Evolutionary conservation across 2,329 filamentous ascomycete genomes (phyloP), one percentile per base, ranked within the genome.

Genomic region (Ambrosiella beaveri): DNA sequence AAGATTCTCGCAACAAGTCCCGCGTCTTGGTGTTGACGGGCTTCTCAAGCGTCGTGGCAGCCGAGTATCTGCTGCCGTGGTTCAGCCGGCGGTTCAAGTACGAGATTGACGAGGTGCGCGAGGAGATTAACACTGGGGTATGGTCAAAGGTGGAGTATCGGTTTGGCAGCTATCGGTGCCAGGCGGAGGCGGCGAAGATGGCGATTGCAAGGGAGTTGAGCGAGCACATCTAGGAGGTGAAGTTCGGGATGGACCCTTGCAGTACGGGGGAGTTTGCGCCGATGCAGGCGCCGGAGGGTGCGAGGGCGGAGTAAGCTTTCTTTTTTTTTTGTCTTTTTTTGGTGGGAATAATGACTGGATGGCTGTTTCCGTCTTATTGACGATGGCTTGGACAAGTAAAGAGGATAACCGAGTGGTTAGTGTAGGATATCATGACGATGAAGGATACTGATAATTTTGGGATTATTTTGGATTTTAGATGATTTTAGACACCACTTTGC

Each of bases 151-250:
- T 76, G 12, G 76, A 79, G 68, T 77, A 73, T 62, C 70, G 72
- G 9, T 81, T 81, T 62, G 75, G 75, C 0, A 78, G 75, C 58
- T 80, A 72, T 59, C 72, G 76, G 0, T 77, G 74, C 65, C 78
- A 81, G 69, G 70, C 76, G 0, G 72, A 78, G 66, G 71, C 73
- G 56, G 76, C 73, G 1, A 70, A 71, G 64, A 70, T 70, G 65
- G 65, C 70, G 0, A 63, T 73, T 53, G 36, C 40, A 6, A 51
- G 59, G 4, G 60, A 61, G 57, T 27, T 59, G 2, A 15, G 40
- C 13, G 40, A 57, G 11, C 36, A 35, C n/a, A 41, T 59, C 17
- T 61, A 51, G 60, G 57, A 59, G 38, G 60, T 61, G 36, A 52
- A 55, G 35, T 61, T 61, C 47, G 60, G 57, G 5, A 36, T 36